Evolutionary conservation across 2,329 filamentous ascomycete genomes (phyloP).

Genomic region (Cladobotryum mycophilum): DNA sequence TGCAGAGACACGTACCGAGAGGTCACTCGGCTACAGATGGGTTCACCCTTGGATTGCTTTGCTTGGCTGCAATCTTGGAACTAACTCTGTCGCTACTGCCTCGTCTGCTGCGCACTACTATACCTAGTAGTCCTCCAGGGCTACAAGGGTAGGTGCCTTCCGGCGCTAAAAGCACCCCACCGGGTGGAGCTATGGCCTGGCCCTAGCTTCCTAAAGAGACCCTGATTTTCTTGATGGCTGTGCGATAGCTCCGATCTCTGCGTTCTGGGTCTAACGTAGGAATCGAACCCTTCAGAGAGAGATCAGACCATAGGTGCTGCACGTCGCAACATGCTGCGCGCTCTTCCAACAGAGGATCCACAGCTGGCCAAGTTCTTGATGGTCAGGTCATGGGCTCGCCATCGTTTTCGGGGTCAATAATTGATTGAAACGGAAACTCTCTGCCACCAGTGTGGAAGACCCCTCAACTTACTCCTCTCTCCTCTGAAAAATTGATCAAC

Average conservation of each 20-base stretch:
- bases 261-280: not conserved
- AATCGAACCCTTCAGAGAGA: slow-evolving; percentile 7
- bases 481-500: not conserved
- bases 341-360: not conserved
- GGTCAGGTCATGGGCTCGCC: not conserved
- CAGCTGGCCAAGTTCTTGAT: too few species aligned
- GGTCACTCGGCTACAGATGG: too few species aligned
- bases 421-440: too few species aligned
- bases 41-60: too few species aligned
- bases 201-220: not conserved
- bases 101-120: too few species aligned
- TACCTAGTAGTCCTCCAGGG: too few species aligned
- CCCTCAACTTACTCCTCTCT: not conserved
- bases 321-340: not conserved
- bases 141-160: too few species aligned
- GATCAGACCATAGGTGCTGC: not conserved
- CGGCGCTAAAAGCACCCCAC: not conserved
- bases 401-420: not conserved
- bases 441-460: too few species aligned
- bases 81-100: too few species aligned
- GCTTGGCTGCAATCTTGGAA: too few species aligned
- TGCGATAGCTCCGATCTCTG: slow-evolving; percentile 10
- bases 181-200: not conserved
- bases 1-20: too few species aligned
- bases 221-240: slow-evolving; percentile 6